Percentiles rank a stretch among this genome's conserved stretches.
These are phyloP conservation scores for Sclerotinia spermophila DNA, from an alignment of 2,329 filamentous ascomycete species.

Conservation along the genomic window DNA sequence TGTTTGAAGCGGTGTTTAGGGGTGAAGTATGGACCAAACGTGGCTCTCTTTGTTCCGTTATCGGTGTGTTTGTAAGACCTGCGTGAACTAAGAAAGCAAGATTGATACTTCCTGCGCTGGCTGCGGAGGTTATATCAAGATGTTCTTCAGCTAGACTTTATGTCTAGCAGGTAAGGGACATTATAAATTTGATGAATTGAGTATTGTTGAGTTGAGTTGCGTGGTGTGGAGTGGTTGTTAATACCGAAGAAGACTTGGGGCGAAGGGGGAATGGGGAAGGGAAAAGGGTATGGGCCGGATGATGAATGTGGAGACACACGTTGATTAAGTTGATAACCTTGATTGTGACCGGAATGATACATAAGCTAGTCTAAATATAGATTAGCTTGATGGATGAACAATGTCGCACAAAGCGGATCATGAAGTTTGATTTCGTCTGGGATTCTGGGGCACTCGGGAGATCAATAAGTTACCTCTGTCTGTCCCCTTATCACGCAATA, in stretches of 20 bases:
- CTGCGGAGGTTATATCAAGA: constrained; percentile 43
- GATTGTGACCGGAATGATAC: constrained; percentile 7
- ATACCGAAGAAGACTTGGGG: not conserved
- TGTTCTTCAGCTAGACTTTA: constrained; percentile 43
- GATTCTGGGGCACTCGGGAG: constrained; percentile 1
- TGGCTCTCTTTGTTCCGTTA: constrained; percentile 23
- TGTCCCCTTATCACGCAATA: not conserved
- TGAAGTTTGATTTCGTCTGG: not conserved
- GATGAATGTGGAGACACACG: constrained; percentile 3
- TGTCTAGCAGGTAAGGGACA: constrained; percentile 43
- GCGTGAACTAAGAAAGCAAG: constrained; percentile 42
- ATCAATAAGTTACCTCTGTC: not conserved
- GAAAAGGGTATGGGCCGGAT: not conserved
- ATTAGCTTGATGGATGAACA: not conserved
- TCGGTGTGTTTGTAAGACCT: constrained; percentile 33
- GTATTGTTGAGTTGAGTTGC: constrained; percentile 19
- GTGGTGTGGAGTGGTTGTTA: not conserved
- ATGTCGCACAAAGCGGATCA: not conserved
- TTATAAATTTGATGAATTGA: constrained; percentile 25
- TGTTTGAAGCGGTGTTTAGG: not conserved
- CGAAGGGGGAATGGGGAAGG: too few species aligned
- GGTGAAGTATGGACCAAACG: constrained; percentile 20
- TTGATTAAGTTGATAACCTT: constrained; percentile 4
- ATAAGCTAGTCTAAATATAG: not conserved
- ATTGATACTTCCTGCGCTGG: constrained; percentile 45